Conservation (phyloP, 2,329 filamentous ascomycete genomes). For the Calonectria hongkongensis region DNA sequence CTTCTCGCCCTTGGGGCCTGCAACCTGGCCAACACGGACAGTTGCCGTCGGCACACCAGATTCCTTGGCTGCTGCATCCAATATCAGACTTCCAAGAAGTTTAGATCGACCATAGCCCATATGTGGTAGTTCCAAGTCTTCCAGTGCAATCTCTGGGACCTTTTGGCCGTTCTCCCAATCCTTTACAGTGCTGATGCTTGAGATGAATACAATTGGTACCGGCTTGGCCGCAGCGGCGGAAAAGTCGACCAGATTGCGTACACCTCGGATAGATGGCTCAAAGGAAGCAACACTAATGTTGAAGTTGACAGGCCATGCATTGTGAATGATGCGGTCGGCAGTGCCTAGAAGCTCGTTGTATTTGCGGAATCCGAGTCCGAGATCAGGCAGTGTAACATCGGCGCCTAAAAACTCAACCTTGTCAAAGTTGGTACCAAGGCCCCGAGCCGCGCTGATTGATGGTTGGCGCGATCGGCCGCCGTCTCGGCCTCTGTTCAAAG, state of each 20-base stretch:
- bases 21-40: conserved; percentile 3
- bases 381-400: background rate
- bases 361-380: background rate
- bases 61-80: background rate
- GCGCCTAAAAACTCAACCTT: conserved; percentile 15
- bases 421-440: conserved; percentile 9
- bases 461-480: conserved; percentile 5
- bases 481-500: conserved; percentile 7
- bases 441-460: background rate
- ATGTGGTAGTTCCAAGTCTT: conserved; percentile 2
- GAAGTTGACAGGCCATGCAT: conserved; percentile 13
- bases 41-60: background rate
- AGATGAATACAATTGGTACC: conserved; percentile 7
- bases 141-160: background rate
- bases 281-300: conserved; percentile 6
- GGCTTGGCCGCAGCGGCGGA: background rate
- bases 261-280: background rate
- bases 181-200: conserved; percentile 12
- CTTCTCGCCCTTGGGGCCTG: conserved; percentile 13
- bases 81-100: conserved; percentile 6
- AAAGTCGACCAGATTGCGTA: conserved; percentile 10
- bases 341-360: background rate
- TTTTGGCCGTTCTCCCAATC: background rate
- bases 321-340: conserved; percentile 6
- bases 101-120: conserved; percentile 17